phyloP scores from a whole-genome alignment of 768 basidiomycete species.

The Suillus subaureus region DNA sequence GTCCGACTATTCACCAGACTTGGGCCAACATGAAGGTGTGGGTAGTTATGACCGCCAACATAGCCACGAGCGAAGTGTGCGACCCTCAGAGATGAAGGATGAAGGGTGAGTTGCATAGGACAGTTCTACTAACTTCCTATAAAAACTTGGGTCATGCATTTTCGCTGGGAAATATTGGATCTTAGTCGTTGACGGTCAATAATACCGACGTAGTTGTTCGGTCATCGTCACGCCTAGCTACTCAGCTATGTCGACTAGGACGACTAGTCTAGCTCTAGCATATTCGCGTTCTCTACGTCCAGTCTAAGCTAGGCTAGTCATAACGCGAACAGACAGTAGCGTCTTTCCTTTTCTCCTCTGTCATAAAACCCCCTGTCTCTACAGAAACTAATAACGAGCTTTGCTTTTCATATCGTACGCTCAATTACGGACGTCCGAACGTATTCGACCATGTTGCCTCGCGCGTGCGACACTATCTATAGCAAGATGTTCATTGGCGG shows the following conservation, averaged over 20 bases:
- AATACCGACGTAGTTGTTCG: slow-evolving; percentile 43
- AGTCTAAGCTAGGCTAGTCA: slow-evolving; percentile 79
- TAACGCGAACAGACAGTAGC: slow-evolving; percentile 67
- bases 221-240: slow-evolving; percentile 44
- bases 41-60: slow-evolving; percentile 44
- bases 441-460: slow-evolving; percentile 23
- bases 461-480: slow-evolving; percentile 38
- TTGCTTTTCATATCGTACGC: slow-evolving; percentile 43
- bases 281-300: slow-evolving; percentile 68
- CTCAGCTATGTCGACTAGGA: slow-evolving; percentile 62
- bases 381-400: slow-evolving; percentile 80
- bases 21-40: slow-evolving; percentile 30
- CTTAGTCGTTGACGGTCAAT: slow-evolving; percentile 28
- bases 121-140: background rate
- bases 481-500: slow-evolving; percentile 99
- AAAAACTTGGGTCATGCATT: slow-evolving; percentile 7
- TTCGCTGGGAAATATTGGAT: slow-evolving; percentile 27
- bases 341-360: slow-evolving; percentile 60
- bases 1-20: slow-evolving; percentile 45
- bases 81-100: slow-evolving; percentile 93
- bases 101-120: slow-evolving; percentile 82
- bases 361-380: slow-evolving; percentile 68
- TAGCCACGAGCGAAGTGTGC: slow-evolving; percentile 64
- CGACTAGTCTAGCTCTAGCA: slow-evolving; percentile 74
- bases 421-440: slow-evolving; percentile 23